Evolutionary conservation across 1,284 basidiomycete species (phyloP).

Genomic region (Trametes pubescens): DNA sequence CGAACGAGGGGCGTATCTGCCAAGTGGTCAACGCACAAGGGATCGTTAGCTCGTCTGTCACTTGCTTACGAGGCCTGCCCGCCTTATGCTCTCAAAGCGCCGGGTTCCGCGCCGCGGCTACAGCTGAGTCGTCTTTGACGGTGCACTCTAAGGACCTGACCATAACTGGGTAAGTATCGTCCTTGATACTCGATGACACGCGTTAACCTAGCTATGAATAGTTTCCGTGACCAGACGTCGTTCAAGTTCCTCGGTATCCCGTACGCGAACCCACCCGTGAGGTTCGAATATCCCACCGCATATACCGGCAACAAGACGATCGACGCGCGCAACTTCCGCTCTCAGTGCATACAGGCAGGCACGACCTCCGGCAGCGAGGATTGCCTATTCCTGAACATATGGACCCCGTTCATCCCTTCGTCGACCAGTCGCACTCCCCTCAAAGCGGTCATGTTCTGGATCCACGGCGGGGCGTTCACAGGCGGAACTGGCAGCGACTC

Average conservation of each 20-base stretch:
- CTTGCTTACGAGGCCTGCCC: constrained; percentile 37
- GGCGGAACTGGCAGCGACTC: constrained; percentile 43
- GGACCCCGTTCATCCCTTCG: constrained; percentile 48
- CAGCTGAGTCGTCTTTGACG: constrained; percentile 33
- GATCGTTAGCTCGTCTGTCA: constrained; percentile 28
- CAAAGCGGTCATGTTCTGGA: constrained; percentile 54
- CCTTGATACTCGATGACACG: neutral
- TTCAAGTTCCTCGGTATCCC: constrained; percentile 50
- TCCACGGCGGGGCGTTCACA: constrained; percentile 58
- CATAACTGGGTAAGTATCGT: constrained; percentile 38
- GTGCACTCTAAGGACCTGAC: constrained; percentile 36
- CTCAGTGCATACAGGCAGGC: constrained; percentile 43
- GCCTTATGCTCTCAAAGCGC: constrained; percentile 42
- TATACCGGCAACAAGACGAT: constrained; percentile 40
- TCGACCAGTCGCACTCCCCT: constrained; percentile 35
- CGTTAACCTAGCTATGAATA: constrained; percentile 12
- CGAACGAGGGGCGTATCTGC: constrained; percentile 33
- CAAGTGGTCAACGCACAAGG: constrained; percentile 37
- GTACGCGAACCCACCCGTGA: constrained; percentile 43
- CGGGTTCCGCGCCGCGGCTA: constrained; percentile 30
- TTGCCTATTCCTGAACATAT: constrained; percentile 55
- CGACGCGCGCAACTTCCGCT: constrained; percentile 44
- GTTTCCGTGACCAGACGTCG: constrained; percentile 45
- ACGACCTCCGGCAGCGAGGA: constrained; percentile 43
- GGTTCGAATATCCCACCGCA: constrained; percentile 45